phyloP scores from a whole-genome alignment of 192 early-diverging fungal genomes.

The Podila horticola region DNA sequence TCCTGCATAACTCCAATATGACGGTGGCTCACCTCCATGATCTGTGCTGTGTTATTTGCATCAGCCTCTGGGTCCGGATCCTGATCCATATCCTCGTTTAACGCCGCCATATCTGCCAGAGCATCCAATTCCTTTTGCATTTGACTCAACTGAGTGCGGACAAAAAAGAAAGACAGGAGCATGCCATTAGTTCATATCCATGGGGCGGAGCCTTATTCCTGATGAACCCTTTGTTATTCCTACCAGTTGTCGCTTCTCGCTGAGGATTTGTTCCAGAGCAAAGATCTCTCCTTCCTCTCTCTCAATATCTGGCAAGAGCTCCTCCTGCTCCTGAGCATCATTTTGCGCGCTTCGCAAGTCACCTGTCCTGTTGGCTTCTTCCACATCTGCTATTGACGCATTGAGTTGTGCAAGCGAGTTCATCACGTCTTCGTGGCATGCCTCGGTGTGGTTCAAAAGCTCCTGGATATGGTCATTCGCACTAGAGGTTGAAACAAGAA shows the following conservation, averaged over 20 bases:
- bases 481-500: no score
- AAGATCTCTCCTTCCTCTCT: slow-evolving; percentile 52
- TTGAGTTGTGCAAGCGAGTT: no score
- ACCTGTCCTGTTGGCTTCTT: slow-evolving; percentile 22
- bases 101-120: slow-evolving; percentile 11
- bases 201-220: no score
- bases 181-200: not conserved
- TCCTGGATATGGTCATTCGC: not conserved
- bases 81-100: slow-evolving; percentile 12
- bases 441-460: no score
- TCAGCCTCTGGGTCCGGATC: slow-evolving; percentile 24
- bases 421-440: no score
- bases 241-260: slow-evolving; percentile 41
- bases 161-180: not conserved
- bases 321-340: slow-evolving; percentile 23
- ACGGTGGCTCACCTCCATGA: slow-evolving; percentile 13
- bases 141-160: slow-evolving; percentile 8
- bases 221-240: not conserved
- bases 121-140: slow-evolving; percentile 36
- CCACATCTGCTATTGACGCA: not conserved
- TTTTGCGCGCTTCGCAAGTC: not conserved
- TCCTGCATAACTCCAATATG: no score
- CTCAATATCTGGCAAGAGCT: slow-evolving; percentile 25
- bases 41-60: slow-evolving; percentile 7
- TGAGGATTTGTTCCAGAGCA: slow-evolving; percentile 37